Percentiles rank a stretch among this genome's conserved stretches.
Conservation (phyloP, 495 filamentous ascomycete species). For the Neurospora sp. region DNA sequence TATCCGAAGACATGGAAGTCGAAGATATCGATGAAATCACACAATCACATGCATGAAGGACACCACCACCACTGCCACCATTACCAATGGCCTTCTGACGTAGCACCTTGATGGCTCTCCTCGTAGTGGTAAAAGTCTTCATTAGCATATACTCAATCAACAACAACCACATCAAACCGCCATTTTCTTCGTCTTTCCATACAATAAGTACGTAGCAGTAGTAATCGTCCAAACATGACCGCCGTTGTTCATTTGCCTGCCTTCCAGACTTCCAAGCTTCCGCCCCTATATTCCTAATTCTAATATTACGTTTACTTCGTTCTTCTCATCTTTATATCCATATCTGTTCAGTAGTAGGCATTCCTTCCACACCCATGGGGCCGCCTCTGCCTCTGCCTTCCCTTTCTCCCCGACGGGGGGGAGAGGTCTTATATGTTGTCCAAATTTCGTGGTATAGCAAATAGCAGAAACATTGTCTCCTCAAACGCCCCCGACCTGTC, state of each 20-base stretch:
- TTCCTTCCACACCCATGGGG: not conserved
- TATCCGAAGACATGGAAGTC: conserved; percentile 4
- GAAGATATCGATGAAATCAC: not conserved
- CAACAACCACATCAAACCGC: not conserved
- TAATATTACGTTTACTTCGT: not conserved
- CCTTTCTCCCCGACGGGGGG: not conserved
- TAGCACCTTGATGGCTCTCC: not conserved
- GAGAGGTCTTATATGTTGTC: not conserved
- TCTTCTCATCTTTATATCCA: not conserved
- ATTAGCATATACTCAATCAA: not conserved
- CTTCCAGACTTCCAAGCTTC: too few relatives aligned
- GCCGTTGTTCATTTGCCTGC: not conserved
- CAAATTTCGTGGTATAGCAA: not conserved
- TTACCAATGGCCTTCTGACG: not conserved
- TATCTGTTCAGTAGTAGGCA: not conserved
- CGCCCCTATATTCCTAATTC: not conserved
- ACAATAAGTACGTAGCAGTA: not conserved
- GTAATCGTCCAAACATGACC: not conserved
- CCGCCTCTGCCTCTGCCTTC: not conserved
- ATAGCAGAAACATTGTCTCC: not conserved
- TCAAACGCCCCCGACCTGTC: not conserved
- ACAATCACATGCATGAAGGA: conserved; percentile 13
- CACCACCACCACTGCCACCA: not conserved
- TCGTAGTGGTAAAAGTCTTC: not conserved
- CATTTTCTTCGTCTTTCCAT: not conserved